Evolutionary conservation across 148 eudicot species (phyloP).

Genomic region (Camellia japonica): DNA sequence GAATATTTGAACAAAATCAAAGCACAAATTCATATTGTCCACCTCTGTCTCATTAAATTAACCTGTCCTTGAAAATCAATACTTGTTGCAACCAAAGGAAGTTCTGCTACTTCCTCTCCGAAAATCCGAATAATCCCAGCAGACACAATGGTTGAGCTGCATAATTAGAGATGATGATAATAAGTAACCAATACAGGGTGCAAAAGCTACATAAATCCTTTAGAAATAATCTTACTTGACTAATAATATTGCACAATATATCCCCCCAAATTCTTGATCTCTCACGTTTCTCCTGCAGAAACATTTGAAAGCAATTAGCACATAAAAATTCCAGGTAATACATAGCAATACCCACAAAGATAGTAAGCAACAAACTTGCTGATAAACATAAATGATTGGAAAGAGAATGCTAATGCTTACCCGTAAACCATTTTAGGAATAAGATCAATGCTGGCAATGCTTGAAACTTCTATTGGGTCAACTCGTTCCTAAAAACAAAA

Average conservation of each 20-base stretch:
- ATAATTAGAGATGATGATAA: constrained; percentile 14
- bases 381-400: constrained; percentile 12
- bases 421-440: constrained; percentile 91
- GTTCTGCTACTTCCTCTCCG: constrained; percentile 74
- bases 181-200: too few relatives aligned
- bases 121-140: constrained; percentile 74
- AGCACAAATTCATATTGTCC: too few relatives aligned
- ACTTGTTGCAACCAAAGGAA: constrained; percentile 79
- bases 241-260: constrained; percentile 69
- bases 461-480: constrained; percentile 65
- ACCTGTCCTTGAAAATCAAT: constrained; percentile 67
- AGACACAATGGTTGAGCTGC: constrained; percentile 73
- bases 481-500: constrained; percentile 57
- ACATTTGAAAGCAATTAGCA: not conserved
- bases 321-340: not conserved
- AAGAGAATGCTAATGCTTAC: constrained; percentile 32
- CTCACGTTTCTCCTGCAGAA: constrained; percentile 54
- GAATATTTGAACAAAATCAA: too few relatives aligned
- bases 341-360: not conserved
- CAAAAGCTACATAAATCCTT: not conserved
- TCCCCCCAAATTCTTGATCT: constrained; percentile 75
- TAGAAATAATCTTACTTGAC: constrained; percentile 52
- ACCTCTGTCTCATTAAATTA: constrained; percentile 4
- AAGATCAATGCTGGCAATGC: constrained; percentile 50
- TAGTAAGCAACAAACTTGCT: not conserved